These are phyloP conservation scores for Crataegus laevigata DNA, from an alignment of 306 rosid genomes.

Conservation along the genomic window DNA sequence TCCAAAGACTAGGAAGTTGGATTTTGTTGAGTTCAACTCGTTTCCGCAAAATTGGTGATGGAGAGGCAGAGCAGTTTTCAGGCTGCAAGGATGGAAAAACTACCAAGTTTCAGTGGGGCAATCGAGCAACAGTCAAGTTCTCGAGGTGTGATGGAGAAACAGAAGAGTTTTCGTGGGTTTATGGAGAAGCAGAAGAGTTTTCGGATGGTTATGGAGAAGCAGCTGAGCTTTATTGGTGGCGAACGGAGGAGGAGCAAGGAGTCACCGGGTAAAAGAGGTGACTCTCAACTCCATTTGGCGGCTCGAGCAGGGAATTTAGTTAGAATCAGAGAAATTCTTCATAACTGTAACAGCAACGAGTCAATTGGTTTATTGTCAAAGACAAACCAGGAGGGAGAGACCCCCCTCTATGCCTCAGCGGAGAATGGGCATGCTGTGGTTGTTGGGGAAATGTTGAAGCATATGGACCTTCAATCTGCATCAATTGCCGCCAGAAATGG, in stretches of 20 bases:
- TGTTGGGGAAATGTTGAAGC: conserved; percentile 68
- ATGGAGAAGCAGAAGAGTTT: conserved; percentile 77
- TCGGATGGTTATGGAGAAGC: conserved; percentile 55
- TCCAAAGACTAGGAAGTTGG: neutral
- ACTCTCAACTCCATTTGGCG: conserved; percentile 60
- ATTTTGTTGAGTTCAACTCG: neutral
- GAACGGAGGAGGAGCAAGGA: conserved; percentile 42
- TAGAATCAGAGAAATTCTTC: conserved; percentile 57
- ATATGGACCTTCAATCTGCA: conserved; percentile 75
- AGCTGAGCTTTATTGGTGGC: conserved; percentile 46
- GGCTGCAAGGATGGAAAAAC: conserved; percentile 10
- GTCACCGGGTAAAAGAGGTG: conserved; percentile 56
- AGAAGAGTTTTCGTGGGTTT: conserved; percentile 74
- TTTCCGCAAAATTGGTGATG: conserved; percentile 18
- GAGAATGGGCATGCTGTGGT: conserved; percentile 65
- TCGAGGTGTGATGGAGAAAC: conserved; percentile 43
- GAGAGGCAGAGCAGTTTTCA: conserved; percentile 21
- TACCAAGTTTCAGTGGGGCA: conserved; percentile 6
- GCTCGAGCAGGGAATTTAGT: conserved; percentile 67
- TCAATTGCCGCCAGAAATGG: conserved; percentile 74
- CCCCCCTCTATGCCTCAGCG: conserved; percentile 82
- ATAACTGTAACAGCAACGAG: conserved; percentile 30
- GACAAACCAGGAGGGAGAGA: conserved; percentile 82
- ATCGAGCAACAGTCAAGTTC: conserved; percentile 56
- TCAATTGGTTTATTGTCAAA: conserved; percentile 49